Evolutionary conservation across 176 grass and related monocot species (phyloP).

Genomic region (Coix lacrymajobi): DNA sequence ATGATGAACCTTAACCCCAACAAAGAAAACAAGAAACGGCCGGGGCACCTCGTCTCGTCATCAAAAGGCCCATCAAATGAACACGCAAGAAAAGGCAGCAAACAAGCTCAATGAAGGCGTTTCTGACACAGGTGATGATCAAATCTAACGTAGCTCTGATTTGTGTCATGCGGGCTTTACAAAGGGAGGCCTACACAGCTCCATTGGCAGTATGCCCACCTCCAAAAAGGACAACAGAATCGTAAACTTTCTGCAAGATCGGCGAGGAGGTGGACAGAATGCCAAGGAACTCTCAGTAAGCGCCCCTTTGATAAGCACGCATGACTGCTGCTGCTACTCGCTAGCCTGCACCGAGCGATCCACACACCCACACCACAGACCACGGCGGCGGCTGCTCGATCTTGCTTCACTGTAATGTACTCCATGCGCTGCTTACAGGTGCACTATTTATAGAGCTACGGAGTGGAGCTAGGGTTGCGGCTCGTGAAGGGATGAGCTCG

Average conservation of each 20-base stretch:
- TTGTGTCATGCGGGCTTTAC: constrained; percentile 56
- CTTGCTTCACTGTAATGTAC: background rate
- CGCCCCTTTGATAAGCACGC: constrained; percentile 58
- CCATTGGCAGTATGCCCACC: constrained; percentile 94
- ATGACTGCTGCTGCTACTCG: constrained; percentile 14
- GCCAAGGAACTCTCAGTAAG: constrained; percentile 64
- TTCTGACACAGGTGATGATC: constrained; percentile 21
- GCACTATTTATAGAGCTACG: constrained; percentile 46
- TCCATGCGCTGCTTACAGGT: background rate
- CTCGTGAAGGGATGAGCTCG: constrained; percentile 4
- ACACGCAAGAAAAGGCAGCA: background rate
- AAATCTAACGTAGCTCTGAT: constrained; percentile 14
- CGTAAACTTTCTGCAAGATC: constrained; percentile 11
- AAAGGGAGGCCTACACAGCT: constrained; percentile 80
- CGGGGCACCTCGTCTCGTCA: background rate
- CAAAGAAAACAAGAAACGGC: constrained; percentile 5
- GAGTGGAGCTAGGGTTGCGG: constrained; percentile 35
- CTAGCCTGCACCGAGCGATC: background rate
- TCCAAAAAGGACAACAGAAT: constrained; percentile 8
- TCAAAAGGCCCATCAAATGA: background rate
- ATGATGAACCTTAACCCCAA: constrained; percentile 12
- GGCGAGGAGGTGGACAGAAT: constrained; percentile 71
- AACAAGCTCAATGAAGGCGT: background rate
- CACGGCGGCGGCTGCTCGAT: background rate
- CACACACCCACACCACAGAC: background rate